Conservation (phyloP, 2,329 filamentous ascomycete species). For the Hysterium pulicare region DNA sequence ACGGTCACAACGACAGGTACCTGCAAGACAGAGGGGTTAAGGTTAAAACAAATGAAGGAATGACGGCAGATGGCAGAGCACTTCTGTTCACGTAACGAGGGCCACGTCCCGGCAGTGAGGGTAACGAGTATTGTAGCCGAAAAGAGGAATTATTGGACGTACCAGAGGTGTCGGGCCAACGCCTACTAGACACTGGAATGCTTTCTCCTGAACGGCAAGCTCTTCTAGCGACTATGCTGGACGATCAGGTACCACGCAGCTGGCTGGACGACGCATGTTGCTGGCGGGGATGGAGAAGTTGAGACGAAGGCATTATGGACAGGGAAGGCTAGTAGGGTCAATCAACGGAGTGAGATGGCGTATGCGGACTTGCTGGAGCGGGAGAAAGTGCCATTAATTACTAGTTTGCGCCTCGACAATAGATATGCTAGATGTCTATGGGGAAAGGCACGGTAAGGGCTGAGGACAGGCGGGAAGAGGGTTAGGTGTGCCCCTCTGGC, state of each 20-base stretch:
- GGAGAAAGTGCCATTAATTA: slow-evolving; percentile 2
- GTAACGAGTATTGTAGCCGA: slow-evolving; percentile 10
- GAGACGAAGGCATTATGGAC: slow-evolving; percentile 28
- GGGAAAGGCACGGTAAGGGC: slow-evolving; percentile 1
- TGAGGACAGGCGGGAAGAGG: neutral
- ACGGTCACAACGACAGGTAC: slow-evolving; percentile 22
- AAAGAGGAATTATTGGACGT: slow-evolving; percentile 24
- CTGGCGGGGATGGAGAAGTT: slow-evolving; percentile 25
- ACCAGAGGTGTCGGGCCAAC: slow-evolving; percentile 30
- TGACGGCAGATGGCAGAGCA: slow-evolving; percentile 11
- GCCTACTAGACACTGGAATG: slow-evolving; percentile 28
- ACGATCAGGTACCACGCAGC: slow-evolving; percentile 30
- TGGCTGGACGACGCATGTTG: slow-evolving; percentile 21
- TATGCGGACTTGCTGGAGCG: neutral
- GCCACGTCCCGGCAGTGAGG: slow-evolving; percentile 23
- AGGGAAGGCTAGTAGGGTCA: slow-evolving; percentile 24
- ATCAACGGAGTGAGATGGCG: slow-evolving; percentile 16
- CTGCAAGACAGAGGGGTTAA: slow-evolving; percentile 18
- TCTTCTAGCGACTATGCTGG: slow-evolving; percentile 14
- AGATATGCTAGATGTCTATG: neutral
- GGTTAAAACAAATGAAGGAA: slow-evolving; percentile 13
- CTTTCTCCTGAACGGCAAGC: slow-evolving; percentile 23
- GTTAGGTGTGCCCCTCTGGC: neutral
- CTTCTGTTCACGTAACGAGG: slow-evolving; percentile 24
- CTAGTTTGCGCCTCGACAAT: slow-evolving; percentile 2